These are phyloP conservation scores for Starmerella cellae DNA, from an alignment of 805 yeast genomes.

Conservation along the genomic window DNA sequence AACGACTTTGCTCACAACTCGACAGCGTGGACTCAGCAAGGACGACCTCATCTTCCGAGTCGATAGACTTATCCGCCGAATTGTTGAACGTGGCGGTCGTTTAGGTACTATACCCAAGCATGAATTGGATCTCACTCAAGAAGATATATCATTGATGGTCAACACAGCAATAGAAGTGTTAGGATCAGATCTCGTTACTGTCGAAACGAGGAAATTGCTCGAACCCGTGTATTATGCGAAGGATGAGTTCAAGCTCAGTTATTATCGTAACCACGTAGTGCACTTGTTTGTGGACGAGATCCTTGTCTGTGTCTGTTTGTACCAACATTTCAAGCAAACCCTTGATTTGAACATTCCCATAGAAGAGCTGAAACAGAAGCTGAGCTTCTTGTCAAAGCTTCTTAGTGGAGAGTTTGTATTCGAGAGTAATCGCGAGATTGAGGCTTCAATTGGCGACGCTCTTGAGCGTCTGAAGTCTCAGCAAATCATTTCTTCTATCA, in stretches of 20 bases:
- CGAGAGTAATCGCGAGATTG: slow-evolving; percentile 24
- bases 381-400: slow-evolving; percentile 28
- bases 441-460: slow-evolving; percentile 25
- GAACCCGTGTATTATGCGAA: slow-evolving; percentile 32
- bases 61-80: slow-evolving; percentile 27
- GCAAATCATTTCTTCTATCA: slow-evolving; percentile 21
- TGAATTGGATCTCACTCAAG: slow-evolving; percentile 15
- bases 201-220: slow-evolving; percentile 25
- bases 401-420: slow-evolving; percentile 32
- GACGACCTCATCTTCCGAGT: slow-evolving; percentile 28
- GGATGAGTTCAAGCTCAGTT: slow-evolving; percentile 42
- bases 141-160: slow-evolving; percentile 26
- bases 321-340: slow-evolving; percentile 21
- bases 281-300: slow-evolving; percentile 43
- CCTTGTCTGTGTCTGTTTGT: slow-evolving; percentile 34
- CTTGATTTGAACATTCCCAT: slow-evolving; percentile 20
- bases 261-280: slow-evolving; percentile 44
- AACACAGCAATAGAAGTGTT: slow-evolving; percentile 30
- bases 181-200: slow-evolving; percentile 29
- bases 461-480: slow-evolving; percentile 24
- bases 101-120: slow-evolving; percentile 28
- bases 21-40: slow-evolving; percentile 31
- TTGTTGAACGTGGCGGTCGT: slow-evolving; percentile 30
- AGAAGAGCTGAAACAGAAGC: slow-evolving; percentile 24
- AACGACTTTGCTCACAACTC: slow-evolving; percentile 30